Evolutionary conservation across 179 eudicot genomes (phyloP).

Genomic region (Corrigiola litoralis): DNA sequence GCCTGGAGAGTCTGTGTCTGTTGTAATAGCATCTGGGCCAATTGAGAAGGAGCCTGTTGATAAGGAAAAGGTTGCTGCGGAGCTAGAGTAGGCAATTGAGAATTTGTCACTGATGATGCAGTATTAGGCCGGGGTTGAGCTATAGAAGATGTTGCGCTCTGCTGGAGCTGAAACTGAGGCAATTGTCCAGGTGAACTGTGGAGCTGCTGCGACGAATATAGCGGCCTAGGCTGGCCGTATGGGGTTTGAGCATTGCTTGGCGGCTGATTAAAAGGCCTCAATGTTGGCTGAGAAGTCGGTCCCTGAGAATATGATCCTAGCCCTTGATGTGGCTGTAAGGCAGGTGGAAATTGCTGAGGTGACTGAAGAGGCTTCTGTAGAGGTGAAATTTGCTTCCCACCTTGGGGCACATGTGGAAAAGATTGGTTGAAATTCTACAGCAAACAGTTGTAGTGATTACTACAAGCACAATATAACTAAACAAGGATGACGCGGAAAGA

Average conservation of each 20-base stretch:
- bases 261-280: constrained; percentile 39
- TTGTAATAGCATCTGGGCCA: constrained; percentile 91
- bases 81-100: constrained; percentile 34
- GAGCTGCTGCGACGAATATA: constrained; percentile 37
- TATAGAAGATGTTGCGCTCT: constrained; percentile 33
- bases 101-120: constrained; percentile 36
- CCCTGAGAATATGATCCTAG: constrained; percentile 42
- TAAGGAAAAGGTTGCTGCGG: constrained; percentile 29
- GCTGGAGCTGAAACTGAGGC: constrained; percentile 47
- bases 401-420: constrained; percentile 32
- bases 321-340: constrained; percentile 42
- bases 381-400: constrained; percentile 50
- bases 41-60: constrained; percentile 73
- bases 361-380: constrained; percentile 57
- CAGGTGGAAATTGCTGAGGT: constrained; percentile 49
- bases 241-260: constrained; percentile 43
- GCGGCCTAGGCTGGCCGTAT: constrained; percentile 49
- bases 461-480: not conserved
- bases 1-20: constrained; percentile 83
- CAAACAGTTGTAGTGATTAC: not conserved
- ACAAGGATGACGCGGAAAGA: not conserved
- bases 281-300: constrained; percentile 34
- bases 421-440: constrained; percentile 39
- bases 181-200: constrained; percentile 34
- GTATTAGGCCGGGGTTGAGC: constrained; percentile 37